Base-by-base conservation (phyloP, 2,329 filamentous ascomycete genomes). In the Aspergillus uvarum region DNA sequence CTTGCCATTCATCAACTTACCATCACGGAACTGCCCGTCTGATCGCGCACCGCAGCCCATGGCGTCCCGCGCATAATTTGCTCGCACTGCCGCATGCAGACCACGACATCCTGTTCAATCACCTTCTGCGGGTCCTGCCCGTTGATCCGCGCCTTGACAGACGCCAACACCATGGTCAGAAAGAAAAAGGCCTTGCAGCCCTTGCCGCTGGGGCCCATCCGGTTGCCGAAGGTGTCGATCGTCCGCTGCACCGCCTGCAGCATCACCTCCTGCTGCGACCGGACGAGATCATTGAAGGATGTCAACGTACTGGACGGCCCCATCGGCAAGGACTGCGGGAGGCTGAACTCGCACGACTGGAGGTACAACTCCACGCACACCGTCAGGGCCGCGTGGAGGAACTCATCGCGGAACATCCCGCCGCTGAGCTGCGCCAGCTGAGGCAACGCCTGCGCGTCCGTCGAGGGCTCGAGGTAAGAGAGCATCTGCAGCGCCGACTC, bases 381-480 rank as follows among this genome's bases (percentile, higher is more conserved):
- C 1, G 69, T 74, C 19, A 72, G 62, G 8, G 71, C 70, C 2
- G 73, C 70, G 54, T 74, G 72, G 21, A 72, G 70, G 12, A 71
- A 69, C 24, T 75, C 71, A 16, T 76, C 68, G 11, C 71, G 71
- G 56, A 77, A 76, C 67, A 76, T 73, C 3, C 72, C 73, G 6
- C 68, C 70, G 3, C 71, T 69, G 2, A 76, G 54, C 6, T 70
- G 66, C 4, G 72, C 70, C 19, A 76, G 68, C 29, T 70, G 69
- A 11, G 70, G 70, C 54, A 65, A 72, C 0, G 62, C 54, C 24
- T 67, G 64, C 3, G 63, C 59, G 42, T 66, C 65, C 8, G 66
- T 44, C 0, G 68, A 64, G 3, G 68, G 53, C 42, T 68, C 63
- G 58, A 75, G 67, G 29, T 71, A 70, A 0, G 71, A 74, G 14